phyloP scores from a whole-genome alignment of 345 rosid species.

The Conringia planisiliqua region DNA sequence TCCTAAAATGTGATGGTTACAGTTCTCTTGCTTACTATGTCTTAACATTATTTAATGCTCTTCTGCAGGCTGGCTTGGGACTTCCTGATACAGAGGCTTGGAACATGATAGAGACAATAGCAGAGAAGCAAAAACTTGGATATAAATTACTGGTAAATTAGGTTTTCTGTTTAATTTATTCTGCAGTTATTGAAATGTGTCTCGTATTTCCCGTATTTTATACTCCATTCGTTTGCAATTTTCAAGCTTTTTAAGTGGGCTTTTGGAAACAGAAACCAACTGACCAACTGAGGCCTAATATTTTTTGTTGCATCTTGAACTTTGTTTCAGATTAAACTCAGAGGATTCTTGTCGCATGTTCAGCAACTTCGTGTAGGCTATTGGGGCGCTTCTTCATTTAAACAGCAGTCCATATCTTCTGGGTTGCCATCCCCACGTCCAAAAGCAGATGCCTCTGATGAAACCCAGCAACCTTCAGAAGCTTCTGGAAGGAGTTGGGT shows the following conservation, averaged over 20 bases:
- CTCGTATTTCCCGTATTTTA: neutral
- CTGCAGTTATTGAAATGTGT: neutral
- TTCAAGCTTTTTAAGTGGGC: slow-evolving; percentile 6
- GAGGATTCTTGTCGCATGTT: slow-evolving; percentile 92
- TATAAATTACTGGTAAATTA: slow-evolving; percentile 75
- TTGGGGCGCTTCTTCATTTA: slow-evolving; percentile 85
- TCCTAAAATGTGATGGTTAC: slow-evolving; percentile 7
- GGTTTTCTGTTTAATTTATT: slow-evolving; percentile 12
- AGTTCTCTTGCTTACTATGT: slow-evolving; percentile 6
- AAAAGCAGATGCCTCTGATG: slow-evolving; percentile 59
- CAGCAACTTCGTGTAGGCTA: slow-evolving; percentile 89
- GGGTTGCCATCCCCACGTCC: slow-evolving; percentile 87
- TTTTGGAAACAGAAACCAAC: slow-evolving; percentile 2
- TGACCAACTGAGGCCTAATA: neutral
- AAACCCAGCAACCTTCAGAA: slow-evolving; percentile 84
- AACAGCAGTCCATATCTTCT: slow-evolving; percentile 54
- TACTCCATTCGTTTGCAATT: neutral
- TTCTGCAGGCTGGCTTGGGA: slow-evolving; percentile 78
- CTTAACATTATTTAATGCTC: neutral
- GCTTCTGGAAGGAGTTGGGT: slow-evolving; percentile 99
- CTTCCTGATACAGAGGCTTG: slow-evolving; percentile 89
- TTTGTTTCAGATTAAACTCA: slow-evolving; percentile 72
- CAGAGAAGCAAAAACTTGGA: slow-evolving; percentile 87
- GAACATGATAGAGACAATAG: slow-evolving; percentile 89
- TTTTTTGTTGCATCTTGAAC: slow-evolving; percentile 10